Conservation (phyloP, 164 flowering plant species). For the Nymphaea colorata region DNA sequence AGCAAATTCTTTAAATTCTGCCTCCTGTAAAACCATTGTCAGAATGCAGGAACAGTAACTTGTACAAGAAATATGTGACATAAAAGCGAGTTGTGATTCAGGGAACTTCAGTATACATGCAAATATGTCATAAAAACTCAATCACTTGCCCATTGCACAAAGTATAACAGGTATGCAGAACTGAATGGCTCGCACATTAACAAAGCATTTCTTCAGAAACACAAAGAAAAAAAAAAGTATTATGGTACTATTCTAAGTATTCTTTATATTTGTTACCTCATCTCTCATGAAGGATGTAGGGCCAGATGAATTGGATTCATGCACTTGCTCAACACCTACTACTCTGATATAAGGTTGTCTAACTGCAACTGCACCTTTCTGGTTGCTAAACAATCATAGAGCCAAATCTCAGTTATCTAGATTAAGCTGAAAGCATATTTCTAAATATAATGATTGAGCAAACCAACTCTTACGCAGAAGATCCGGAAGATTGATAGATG, state of each 20-base stretch:
- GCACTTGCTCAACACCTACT: conserved; percentile 81
- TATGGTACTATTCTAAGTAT: neutral
- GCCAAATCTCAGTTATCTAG: neutral
- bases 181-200: neutral
- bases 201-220: neutral
- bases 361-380: conserved; percentile 93
- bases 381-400: conserved; percentile 36
- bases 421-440: too few species aligned
- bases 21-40: conserved; percentile 34
- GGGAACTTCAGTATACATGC: neutral
- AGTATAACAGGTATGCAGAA: neutral
- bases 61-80: neutral
- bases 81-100: neutral
- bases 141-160: neutral
- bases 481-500: conserved; percentile 77
- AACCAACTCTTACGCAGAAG: conserved; percentile 48
- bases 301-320: conserved; percentile 67
- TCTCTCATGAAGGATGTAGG: conserved; percentile 65
- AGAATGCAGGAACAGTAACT: neutral
- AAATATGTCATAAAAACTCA: neutral
- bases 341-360: conserved; percentile 98
- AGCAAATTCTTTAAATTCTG: conserved; percentile 88
- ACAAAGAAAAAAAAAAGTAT: neutral
- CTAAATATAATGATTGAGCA: too few species aligned
- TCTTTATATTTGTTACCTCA: conserved; percentile 41